phyloP scores from a whole-genome alignment of 441 rosid genomes.

The Arabidopsis lyrata region DNA sequence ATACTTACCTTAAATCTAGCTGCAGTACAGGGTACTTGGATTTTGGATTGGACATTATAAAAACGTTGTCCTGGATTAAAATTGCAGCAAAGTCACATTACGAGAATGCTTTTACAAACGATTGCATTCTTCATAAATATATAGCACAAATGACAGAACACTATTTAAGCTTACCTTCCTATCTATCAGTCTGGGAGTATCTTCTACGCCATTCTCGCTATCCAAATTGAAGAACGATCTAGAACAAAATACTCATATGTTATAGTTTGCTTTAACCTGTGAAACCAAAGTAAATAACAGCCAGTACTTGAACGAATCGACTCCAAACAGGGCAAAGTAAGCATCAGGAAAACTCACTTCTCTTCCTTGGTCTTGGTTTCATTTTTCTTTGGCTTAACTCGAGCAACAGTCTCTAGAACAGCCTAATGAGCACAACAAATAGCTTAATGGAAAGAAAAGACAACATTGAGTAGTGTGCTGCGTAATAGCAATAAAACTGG shows the following conservation, averaged over 20 bases:
- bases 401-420: constrained; percentile 93
- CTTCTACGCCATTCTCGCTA: constrained; percentile 83
- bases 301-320: constrained; percentile 10
- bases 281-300: constrained; percentile 31
- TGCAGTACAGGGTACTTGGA: constrained; percentile 92
- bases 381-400: constrained; percentile 88
- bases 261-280: constrained; percentile 38
- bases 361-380: constrained; percentile 93
- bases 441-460: constrained; percentile 13
- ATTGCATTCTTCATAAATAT: not conserved
- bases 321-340: constrained; percentile 11
- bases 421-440: constrained; percentile 65
- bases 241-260: constrained; percentile 39
- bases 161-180: constrained; percentile 61
- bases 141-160: not conserved
- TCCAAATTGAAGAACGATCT: constrained; percentile 93
- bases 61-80: constrained; percentile 75
- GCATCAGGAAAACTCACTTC: constrained; percentile 61
- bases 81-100: constrained; percentile 1
- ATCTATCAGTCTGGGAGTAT: constrained; percentile 85
- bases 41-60: constrained; percentile 92
- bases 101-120: not conserved
- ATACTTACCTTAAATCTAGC: constrained; percentile 77
- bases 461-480: not conserved
- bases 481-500: not conserved